These are phyloP conservation scores for Aspergillus spinulosporus DNA, from an alignment of 2,329 filamentous ascomycete genomes.

Conservation along the genomic window DNA sequence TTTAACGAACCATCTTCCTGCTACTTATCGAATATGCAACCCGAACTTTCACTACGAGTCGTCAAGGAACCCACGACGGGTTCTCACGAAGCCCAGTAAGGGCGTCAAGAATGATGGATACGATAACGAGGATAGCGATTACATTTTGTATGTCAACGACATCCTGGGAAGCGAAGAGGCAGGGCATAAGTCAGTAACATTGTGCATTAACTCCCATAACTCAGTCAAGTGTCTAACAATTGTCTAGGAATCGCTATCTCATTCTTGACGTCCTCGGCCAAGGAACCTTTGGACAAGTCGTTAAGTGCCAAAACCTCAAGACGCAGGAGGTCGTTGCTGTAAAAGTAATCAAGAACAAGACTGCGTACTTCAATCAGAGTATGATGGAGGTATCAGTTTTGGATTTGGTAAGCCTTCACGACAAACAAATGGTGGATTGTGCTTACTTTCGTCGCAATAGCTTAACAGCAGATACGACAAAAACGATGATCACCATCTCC, in stretches of 20 bases:
- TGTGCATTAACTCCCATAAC: neutral
- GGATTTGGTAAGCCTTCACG: constrained; percentile 68
- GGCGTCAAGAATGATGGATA: constrained; percentile 98
- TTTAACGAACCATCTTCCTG: constrained; percentile 85
- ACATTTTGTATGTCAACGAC: constrained; percentile 98
- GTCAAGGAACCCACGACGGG: constrained; percentile 89
- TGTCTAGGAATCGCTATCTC: constrained; percentile 79
- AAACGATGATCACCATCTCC: constrained; percentile 94
- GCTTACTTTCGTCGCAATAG: constrained; percentile 48
- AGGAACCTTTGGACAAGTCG: constrained; percentile 96
- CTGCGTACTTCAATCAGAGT: constrained; percentile 98
- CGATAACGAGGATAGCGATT: constrained; percentile 98
- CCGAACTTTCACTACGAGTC: constrained; percentile 98
- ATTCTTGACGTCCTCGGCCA: constrained; percentile 96
- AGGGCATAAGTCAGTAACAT: constrained; percentile 76
- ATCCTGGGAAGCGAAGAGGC: constrained; percentile 97
- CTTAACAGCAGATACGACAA: constrained; percentile 99
- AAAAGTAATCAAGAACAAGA: constrained; percentile 98
- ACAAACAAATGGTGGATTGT: constrained; percentile 4
- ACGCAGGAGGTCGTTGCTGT: constrained; percentile 98
- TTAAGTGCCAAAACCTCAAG: constrained; percentile 98
- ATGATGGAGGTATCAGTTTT: constrained; percentile 99
- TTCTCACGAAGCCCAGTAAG: constrained; percentile 97
- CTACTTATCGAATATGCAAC: constrained; percentile 98
- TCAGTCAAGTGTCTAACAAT: constrained; percentile 15